Conservation (phyloP, 495 filamentous ascomycete species). For the Bacidia rubella region DNA sequence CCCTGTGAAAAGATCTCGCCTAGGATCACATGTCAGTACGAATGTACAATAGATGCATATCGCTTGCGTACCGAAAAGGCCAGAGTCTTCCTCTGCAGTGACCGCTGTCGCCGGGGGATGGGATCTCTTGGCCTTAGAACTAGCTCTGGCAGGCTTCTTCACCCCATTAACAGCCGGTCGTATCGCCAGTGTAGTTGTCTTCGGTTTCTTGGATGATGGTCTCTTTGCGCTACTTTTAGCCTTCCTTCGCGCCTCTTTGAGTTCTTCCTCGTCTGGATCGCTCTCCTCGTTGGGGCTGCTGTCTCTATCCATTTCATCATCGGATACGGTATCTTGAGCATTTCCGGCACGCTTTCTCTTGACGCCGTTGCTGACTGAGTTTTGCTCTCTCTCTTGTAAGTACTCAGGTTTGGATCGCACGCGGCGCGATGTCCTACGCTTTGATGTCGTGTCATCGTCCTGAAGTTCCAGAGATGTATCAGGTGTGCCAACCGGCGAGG, state of each 20-base stretch:
- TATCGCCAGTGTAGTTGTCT: slow-evolving; percentile 34
- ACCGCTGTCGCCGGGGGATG: slow-evolving; percentile 44
- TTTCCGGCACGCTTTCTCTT: slow-evolving; percentile 43
- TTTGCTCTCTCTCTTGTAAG: slow-evolving; percentile 36
- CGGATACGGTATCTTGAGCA: slow-evolving; percentile 29
- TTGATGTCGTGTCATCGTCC: slow-evolving; percentile 35
- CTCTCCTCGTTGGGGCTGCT: slow-evolving; percentile 30
- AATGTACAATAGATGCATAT: slow-evolving; percentile 3
- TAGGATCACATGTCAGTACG: slow-evolving; percentile 21
- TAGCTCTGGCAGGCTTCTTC: slow-evolving; percentile 28
- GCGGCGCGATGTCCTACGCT: slow-evolving; percentile 69
- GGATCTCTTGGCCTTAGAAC: slow-evolving; percentile 48
- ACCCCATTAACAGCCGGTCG: slow-evolving; percentile 35
- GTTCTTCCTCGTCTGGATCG: slow-evolving; percentile 54
- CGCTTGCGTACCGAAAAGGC: slow-evolving; percentile 62
- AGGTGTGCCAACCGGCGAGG: slow-evolving; percentile 27
- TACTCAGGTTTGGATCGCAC: slow-evolving; percentile 59
- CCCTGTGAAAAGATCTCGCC: slow-evolving; percentile 71
- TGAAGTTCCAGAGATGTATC: slow-evolving; percentile 14
- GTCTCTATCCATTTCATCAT: slow-evolving; percentile 40
- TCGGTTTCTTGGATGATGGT: slow-evolving; percentile 49
- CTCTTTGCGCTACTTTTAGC: slow-evolving; percentile 33
- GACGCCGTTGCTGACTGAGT: slow-evolving; percentile 22
- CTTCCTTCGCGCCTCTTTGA: slow-evolving; percentile 39
- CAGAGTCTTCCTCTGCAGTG: slow-evolving; percentile 25